Evolutionary conservation across 169 alveolate genomes (phyloP).

Genomic region (Plasmodium knowlesi): DNA sequence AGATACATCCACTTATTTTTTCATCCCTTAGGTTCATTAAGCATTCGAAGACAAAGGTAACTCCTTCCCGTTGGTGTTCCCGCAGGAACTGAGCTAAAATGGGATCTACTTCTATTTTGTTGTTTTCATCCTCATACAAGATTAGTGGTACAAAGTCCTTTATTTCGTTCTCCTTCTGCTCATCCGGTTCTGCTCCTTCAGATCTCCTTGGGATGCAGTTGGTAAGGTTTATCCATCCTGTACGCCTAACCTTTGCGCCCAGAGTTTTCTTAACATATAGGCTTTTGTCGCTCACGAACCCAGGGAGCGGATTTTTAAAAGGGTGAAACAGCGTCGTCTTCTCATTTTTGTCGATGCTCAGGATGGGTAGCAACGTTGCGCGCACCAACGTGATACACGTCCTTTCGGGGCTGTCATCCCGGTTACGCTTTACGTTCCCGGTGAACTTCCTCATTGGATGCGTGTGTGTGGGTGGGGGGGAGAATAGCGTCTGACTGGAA

Average conservation of each 20-base stretch:
- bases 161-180: constrained; percentile 9
- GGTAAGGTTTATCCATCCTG: constrained; percentile 53
- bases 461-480: background rate
- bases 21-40: constrained; percentile 91
- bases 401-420: constrained; percentile 21
- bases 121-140: constrained; percentile 45
- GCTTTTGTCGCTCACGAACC: constrained; percentile 41
- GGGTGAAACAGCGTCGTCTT: constrained; percentile 67
- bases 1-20: constrained; percentile 91
- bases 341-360: constrained; percentile 54
- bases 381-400: constrained; percentile 51
- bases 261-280: constrained; percentile 28
- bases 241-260: constrained; percentile 52
- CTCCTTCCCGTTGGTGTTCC: constrained; percentile 93
- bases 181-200: constrained; percentile 23
- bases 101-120: constrained; percentile 78
- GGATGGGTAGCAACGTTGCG: constrained; percentile 59
- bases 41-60: constrained; percentile 91
- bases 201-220: constrained; percentile 49
- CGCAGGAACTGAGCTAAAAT: constrained; percentile 81
- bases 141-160: constrained; percentile 33
- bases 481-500: background rate
- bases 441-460: constrained; percentile 55
- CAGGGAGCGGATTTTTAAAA: constrained; percentile 60
- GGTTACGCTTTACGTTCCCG: constrained; percentile 14